Evolutionary conservation across 495 filamentous ascomycete genomes (phyloP).

Genomic region (Trichoderma virens): DNA sequence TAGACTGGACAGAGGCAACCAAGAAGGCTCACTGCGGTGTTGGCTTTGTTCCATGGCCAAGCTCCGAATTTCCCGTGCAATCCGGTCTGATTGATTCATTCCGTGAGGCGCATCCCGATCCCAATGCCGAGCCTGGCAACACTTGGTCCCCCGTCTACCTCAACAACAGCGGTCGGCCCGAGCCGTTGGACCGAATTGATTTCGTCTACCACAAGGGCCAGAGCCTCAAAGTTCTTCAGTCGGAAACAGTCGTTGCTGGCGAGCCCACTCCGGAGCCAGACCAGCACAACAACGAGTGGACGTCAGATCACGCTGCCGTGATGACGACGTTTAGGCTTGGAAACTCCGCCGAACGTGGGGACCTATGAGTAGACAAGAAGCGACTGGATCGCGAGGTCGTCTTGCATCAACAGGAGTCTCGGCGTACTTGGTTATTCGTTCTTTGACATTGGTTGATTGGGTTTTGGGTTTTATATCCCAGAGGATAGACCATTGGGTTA

Average conservation of each 20-base stretch:
- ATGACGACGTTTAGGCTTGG: background rate
- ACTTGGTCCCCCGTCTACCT: slow-evolving; percentile 8
- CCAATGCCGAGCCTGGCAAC: background rate
- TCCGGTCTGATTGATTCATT: slow-evolving; percentile 5
- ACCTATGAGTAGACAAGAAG: background rate
- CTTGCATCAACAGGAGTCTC: background rate
- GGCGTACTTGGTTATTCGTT: background rate
- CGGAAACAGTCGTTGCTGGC: slow-evolving; percentile 1
- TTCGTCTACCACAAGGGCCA: slow-evolving; percentile 9
- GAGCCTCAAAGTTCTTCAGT: background rate
- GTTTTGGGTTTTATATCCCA: background rate
- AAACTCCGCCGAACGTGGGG: background rate
- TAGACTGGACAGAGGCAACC: slow-evolving; percentile 4
- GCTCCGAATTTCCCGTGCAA: background rate
- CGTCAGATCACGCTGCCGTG: background rate
- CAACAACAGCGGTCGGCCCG: background rate
- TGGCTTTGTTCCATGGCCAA: slow-evolving; percentile 3
- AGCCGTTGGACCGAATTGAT: slow-evolving; percentile 7
- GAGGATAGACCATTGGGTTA: background rate
- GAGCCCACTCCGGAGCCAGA: background rate
- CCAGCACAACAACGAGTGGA: slow-evolving; percentile 4
- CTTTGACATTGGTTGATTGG: too few species aligned
- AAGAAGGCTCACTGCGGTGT: slow-evolving; percentile 4
- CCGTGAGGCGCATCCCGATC: slow-evolving; percentile 5
- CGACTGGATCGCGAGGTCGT: background rate